Percentiles rank a stretch among this genome's conserved stretches.
Evolutionary conservation across 106 monocot species (phyloP).

Genomic region (Phalaenopsis aphrodite): DNA sequence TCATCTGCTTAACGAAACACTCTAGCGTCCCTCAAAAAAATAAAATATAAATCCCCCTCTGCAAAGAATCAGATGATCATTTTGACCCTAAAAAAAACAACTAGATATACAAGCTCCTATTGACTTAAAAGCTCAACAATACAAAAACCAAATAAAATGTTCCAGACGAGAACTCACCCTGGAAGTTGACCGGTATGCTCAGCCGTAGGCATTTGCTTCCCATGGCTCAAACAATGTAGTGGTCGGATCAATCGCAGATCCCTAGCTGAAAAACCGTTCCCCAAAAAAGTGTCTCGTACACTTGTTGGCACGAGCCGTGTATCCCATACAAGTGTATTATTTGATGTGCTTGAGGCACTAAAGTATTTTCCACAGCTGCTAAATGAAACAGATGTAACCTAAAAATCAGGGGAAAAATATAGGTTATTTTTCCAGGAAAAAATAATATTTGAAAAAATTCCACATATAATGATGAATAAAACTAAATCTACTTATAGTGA

Average conservation of each 20-base stretch:
- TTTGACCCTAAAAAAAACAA: background rate
- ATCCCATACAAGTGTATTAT: constrained; percentile 80
- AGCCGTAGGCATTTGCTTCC: constrained; percentile 73
- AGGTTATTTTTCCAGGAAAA: background rate
- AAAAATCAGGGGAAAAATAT: constrained; percentile 6
- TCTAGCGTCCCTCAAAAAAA: too few species aligned
- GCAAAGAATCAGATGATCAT: too few species aligned
- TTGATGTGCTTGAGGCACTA: constrained; percentile 71
- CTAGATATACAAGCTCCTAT: background rate
- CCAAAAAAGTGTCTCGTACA: constrained; percentile 9
- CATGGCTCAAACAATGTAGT: constrained; percentile 80
- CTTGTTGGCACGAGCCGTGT: constrained; percentile 59
- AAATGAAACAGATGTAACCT: constrained; percentile 81
- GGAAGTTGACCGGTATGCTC: constrained; percentile 61
- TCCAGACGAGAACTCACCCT: constrained; percentile 35
- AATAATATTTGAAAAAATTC: background rate
- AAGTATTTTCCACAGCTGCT: constrained; percentile 88
- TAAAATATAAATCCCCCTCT: too few species aligned
- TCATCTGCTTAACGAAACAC: too few species aligned
- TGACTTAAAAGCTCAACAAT: background rate
- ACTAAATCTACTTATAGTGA: constrained; percentile 7
- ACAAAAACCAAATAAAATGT: background rate
- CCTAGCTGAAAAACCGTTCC: constrained; percentile 12
- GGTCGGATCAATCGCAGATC: constrained; percentile 41
- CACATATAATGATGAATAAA: background rate